phyloP scores from a whole-genome alignment of 1,284 basidiomycete species.

The Cutaneotrichosporon cutaneum region DNA sequence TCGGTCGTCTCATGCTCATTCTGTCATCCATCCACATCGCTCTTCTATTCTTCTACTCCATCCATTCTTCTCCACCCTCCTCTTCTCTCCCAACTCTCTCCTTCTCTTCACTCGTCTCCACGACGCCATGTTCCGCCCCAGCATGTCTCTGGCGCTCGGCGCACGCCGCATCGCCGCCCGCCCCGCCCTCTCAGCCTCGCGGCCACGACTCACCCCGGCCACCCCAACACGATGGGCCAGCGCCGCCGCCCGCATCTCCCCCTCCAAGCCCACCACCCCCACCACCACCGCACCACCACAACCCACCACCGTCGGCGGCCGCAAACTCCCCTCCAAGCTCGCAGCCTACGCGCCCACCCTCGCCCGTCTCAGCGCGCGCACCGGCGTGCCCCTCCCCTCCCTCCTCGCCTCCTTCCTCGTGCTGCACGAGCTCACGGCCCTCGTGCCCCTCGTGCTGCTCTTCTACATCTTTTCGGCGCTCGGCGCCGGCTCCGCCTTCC shows the following conservation, averaged over 20 bases:
- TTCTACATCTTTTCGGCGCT: constrained; percentile 70
- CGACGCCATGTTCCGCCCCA: not conserved
- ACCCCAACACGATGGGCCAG: not conserved
- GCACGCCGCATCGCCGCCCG: not conserved
- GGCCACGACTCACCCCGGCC: not conserved
- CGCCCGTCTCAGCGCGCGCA: constrained; percentile 31
- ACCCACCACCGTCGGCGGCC: not conserved
- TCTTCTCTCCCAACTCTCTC: not conserved
- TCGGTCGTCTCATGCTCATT: not conserved
- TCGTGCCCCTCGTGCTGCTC: constrained; percentile 70
- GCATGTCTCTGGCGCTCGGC: not conserved
- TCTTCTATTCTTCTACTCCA: not conserved
- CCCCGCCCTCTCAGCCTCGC: not conserved
- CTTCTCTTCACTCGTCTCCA: not conserved
- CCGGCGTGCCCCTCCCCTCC: constrained; percentile 64
- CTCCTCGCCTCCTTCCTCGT: constrained; percentile 75
- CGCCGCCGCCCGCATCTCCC: not conserved
- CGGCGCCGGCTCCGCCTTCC: constrained; percentile 69
- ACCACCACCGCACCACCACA: not conserved
- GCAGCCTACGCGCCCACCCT: constrained; percentile 38
- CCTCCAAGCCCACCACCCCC: not conserved
- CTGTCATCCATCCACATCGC: not conserved
- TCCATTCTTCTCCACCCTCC: not conserved
- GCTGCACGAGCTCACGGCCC: constrained; percentile 82
- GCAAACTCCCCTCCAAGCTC: constrained; percentile 19